Conservation (phyloP, 768 basidiomycete species). For the Hericium rajendrae region DNA sequence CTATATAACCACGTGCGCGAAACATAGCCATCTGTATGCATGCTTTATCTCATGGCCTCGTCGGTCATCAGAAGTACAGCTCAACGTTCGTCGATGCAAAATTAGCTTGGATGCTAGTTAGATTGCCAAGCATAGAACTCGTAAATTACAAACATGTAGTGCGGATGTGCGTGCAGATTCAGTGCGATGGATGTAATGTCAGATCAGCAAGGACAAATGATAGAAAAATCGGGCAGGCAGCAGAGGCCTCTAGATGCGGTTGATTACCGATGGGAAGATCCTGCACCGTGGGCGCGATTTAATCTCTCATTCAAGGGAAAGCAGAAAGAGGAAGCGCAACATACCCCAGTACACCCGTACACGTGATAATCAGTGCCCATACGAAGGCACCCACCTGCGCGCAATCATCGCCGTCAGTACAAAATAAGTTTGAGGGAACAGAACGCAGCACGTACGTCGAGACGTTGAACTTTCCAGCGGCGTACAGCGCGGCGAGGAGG, state of each 20-base stretch:
- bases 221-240: not conserved
- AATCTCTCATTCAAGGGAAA: not conserved
- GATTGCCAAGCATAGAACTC: too few species aligned
- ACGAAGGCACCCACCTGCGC: conserved; percentile 11
- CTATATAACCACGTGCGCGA: too few species aligned
- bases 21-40: too few species aligned
- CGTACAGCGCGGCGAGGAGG: conserved; percentile 8
- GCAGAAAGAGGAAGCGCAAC: not conserved
- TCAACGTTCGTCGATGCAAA: too few species aligned
- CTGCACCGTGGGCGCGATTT: not conserved
- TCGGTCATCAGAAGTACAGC: too few species aligned
- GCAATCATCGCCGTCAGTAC: not conserved
- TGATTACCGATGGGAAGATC: conserved; percentile 11
- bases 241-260: conserved; percentile 8
- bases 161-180: too few species aligned
- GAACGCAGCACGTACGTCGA: conserved; percentile 11
- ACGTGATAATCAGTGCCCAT: conserved; percentile 14
- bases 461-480: conserved; percentile 8
- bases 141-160: too few species aligned
- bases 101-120: too few species aligned
- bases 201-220: not conserved
- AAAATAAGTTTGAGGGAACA: not conserved
- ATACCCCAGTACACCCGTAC: conserved; percentile 9
- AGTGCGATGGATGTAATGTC: too few species aligned
- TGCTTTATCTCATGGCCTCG: too few species aligned